These are phyloP conservation scores for Fusarium pilosicola DNA, from an alignment of 2,329 filamentous ascomycete species.

Conservation along the genomic window DNA sequence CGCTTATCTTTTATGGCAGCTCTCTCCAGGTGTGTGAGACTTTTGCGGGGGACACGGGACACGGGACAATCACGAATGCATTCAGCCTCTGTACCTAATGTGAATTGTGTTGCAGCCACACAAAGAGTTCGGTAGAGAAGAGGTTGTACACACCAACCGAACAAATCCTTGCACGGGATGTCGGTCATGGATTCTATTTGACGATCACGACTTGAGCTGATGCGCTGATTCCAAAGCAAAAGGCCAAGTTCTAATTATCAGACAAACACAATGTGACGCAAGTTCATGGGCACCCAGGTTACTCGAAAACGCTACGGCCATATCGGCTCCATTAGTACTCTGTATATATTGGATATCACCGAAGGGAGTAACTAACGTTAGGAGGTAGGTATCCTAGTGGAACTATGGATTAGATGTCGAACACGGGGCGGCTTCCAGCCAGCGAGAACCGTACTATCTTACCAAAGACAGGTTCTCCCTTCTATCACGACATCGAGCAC, in stretches of 20 bases:
- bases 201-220: background rate
- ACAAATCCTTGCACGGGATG: conserved; percentile 28
- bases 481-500: conserved; percentile 23
- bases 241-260: background rate
- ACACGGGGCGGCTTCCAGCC: conserved; percentile 1
- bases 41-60: conserved; percentile 27
- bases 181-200: conserved; percentile 35
- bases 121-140: conserved; percentile 1
- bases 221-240: conserved; percentile 12
- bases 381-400: background rate
- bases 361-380: background rate
- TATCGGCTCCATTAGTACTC: background rate
- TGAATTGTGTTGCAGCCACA: conserved; percentile 22
- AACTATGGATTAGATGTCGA: background rate
- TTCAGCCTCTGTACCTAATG: conserved; percentile 2
- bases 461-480: background rate
- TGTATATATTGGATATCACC: background rate
- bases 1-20: conserved; percentile 24
- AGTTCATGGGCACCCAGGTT: background rate
- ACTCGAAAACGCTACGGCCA: background rate
- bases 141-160: conserved; percentile 32
- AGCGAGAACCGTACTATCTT: conserved; percentile 1
- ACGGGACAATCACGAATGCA: conserved; percentile 7
- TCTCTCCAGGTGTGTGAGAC: conserved; percentile 6
- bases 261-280: background rate